Base-by-base conservation (phyloP, 2,329 filamentous ascomycete species). In the Penicillium sp. region DNA sequence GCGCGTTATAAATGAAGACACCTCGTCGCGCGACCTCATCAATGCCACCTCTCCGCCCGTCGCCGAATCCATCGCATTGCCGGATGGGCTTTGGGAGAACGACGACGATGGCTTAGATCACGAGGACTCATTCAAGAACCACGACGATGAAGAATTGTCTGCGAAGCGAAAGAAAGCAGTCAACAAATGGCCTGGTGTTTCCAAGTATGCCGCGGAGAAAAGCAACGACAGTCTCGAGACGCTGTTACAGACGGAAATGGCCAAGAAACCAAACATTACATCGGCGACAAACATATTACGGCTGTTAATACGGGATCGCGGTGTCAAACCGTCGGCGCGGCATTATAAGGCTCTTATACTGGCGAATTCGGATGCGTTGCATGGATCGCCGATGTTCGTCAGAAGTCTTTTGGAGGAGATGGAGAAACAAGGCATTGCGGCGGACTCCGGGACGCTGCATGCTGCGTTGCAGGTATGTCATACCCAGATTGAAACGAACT, bases 281-380 rank as follows among this genome's bases (percentile, higher is more conserved):
- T 66, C 59, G 47, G 65, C 70, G 18, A 70, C 69, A 47, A 67
- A 71, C 35, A 70, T 77, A 40, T 59, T 79, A 27, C 70, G 68
- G n/a, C 64, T 70, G n/a, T 63, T 81, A 31, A 72, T 80, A 54
- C 61, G 69, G 50, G 70, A 74, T 52, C 75, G 74, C 33, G 69
- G 72, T 57, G 60, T 77, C 37, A 65, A 68, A 35, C 78, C 77
- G 3, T 66, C 71, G 24, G 67, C 69, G 31, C 70, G 71, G 5
- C 78, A 80, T 66, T 97, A 95, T 74, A 87, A 91, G 66, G 87
- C 88, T 14, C 77, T 96, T 53, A 87, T 96, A 66, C 81, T 87
- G 59, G 86, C 88, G 49, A 92, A 96, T 75, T 81, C 85, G 33
- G 83, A 87, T 69, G 79, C 83, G 0, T 68, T 77, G 35, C 71